Evolutionary conservation across 2,329 filamentous ascomycete genomes (phyloP).

Genomic region (Leptodontidium sp.): DNA sequence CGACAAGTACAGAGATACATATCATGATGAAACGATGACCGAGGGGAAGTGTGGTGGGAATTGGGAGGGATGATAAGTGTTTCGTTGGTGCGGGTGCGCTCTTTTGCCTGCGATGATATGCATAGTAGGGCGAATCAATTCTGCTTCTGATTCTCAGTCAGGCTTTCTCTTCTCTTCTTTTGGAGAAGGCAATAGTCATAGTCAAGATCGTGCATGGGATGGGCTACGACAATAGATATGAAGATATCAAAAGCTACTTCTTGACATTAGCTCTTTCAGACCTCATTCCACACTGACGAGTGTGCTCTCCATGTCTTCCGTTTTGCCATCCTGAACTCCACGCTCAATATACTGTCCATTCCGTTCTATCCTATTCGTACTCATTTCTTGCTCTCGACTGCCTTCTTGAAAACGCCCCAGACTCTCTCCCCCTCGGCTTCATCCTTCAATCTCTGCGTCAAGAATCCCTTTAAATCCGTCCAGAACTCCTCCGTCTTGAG

Average conservation of each 20-base stretch:
- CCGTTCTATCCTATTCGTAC: background rate
- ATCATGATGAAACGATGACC: conserved; percentile 20
- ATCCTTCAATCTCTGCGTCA: conserved; percentile 81
- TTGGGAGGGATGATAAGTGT: conserved; percentile 31
- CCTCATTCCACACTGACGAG: conserved; percentile 2
- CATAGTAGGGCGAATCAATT: conserved; percentile 38
- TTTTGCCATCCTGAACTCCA: conserved; percentile 36
- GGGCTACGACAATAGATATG: conserved; percentile 33
- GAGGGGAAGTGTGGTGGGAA: conserved; percentile 11
- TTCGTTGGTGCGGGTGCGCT: conserved; percentile 43
- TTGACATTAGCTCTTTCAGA: conserved; percentile 25
- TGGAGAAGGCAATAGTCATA: conserved; percentile 21
- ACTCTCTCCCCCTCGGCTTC: conserved; percentile 70
- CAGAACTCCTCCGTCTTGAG: conserved; percentile 82
- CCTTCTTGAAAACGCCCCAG: conserved; percentile 71
- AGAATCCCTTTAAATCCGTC: conserved; percentile 82
- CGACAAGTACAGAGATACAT: conserved; percentile 15
- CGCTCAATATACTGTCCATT: conserved; percentile 29
- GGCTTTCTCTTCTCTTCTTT: conserved; percentile 27
- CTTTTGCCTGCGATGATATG: conserved; percentile 41
- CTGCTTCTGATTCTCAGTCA: conserved; percentile 18
- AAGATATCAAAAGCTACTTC: conserved; percentile 40
- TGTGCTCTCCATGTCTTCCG: conserved; percentile 18
- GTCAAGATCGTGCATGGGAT: conserved; percentile 20
- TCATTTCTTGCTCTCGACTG: conserved; percentile 50